Evolutionary conservation across 2,329 filamentous ascomycete species (phyloP).

Genomic region (Pseudopithomyces chartarum): DNA sequence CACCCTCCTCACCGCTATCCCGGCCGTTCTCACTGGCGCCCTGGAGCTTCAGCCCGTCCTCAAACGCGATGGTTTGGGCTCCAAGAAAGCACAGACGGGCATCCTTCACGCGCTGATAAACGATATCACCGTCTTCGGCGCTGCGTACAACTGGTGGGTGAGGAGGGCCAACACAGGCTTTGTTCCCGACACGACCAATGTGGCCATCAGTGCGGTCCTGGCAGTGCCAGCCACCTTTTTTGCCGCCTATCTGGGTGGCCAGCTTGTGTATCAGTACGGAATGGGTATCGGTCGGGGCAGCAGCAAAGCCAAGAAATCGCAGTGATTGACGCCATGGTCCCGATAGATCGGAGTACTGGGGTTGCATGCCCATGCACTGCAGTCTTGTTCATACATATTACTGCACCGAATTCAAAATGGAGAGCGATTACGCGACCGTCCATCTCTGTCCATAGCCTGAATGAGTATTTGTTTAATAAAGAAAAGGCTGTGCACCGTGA

Average conservation of each 20-base stretch:
- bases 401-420: no score
- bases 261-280: conserved; percentile 52
- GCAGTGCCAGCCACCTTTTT: conserved; percentile 43
- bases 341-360: no score
- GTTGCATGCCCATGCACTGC: no score
- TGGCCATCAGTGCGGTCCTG: conserved; percentile 44
- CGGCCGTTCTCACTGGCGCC: conserved; percentile 39
- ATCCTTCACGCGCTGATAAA: conserved; percentile 51
- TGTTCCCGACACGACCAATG: conserved; percentile 42
- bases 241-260: conserved; percentile 50
- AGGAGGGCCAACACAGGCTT: conserved; percentile 38
- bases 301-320: conserved; percentile 33
- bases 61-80: conserved; percentile 49
- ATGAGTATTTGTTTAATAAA: no score
- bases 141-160: conserved; percentile 53
- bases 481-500: no score
- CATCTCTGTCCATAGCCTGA: no score
- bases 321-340: conserved; percentile 13
- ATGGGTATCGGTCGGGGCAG: conserved; percentile 46
- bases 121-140: conserved; percentile 47
- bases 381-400: no score
- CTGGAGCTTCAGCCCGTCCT: conserved; percentile 49
- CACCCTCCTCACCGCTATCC: conserved; percentile 39
- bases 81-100: conserved; percentile 48
- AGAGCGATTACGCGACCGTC: no score